These are phyloP conservation scores for Piper longum DNA, from an alignment of 164 flowering plant genomes.

Conservation along the genomic window DNA sequence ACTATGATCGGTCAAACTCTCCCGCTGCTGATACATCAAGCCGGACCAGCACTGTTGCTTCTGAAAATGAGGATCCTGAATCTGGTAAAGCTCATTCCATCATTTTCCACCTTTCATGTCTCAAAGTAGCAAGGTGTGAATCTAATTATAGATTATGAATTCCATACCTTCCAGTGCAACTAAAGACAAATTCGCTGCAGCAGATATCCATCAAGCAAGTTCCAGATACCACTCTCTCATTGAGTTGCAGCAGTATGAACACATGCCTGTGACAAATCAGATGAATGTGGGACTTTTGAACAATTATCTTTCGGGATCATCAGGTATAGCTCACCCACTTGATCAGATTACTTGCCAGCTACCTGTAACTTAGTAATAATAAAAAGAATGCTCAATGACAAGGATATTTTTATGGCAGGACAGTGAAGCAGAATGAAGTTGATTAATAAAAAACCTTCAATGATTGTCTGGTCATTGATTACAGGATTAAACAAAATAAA, in stretches of 20 bases:
- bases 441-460: too few species aligned
- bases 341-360: not conserved
- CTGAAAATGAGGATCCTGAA: slow-evolving; percentile 73
- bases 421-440: not conserved
- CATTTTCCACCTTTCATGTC: not conserved
- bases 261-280: slow-evolving; percentile 12
- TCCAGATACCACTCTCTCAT: slow-evolving; percentile 29
- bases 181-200: slow-evolving; percentile 19
- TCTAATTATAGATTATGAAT: slow-evolving; percentile 1
- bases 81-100: slow-evolving; percentile 33
- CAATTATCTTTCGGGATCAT: slow-evolving; percentile 15
- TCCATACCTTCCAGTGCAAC: slow-evolving; percentile 5
- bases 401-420: not conserved
- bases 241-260: slow-evolving; percentile 23
- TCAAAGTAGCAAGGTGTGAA: slow-evolving; percentile 1
- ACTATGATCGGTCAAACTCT: slow-evolving; percentile 30
- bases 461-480: too few species aligned
- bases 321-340: slow-evolving; percentile 16
- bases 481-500: too few species aligned
- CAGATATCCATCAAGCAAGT: slow-evolving; percentile 42
- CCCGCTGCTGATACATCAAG: slow-evolving; percentile 50
- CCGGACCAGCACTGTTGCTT: slow-evolving; percentile 43
- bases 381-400: not conserved
- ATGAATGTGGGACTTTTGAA: slow-evolving; percentile 19
- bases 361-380: not conserved